Conservation (phyloP, 768 basidiomycete genomes). For the Phallus indusiatus region DNA sequence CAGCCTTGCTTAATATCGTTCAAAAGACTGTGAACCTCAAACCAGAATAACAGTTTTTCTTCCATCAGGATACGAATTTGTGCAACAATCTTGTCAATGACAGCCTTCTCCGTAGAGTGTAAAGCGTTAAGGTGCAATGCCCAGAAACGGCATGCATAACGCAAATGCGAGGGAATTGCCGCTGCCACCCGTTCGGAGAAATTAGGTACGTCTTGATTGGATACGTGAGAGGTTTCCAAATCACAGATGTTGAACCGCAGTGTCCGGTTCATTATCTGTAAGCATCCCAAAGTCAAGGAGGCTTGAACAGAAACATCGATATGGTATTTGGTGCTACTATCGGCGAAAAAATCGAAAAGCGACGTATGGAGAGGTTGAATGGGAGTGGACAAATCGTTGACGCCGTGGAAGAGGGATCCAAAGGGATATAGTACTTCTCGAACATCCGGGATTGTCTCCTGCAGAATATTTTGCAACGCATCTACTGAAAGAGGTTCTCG, state of each 20-base stretch:
- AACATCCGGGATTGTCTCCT: constrained; percentile 1
- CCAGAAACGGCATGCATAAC: neutral
- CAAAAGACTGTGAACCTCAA: constrained; percentile 26
- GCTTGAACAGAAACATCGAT: constrained; percentile 14
- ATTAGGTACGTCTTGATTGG: neutral
- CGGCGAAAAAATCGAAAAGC: constrained; percentile 20
- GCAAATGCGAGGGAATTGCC: neutral
- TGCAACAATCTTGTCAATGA: too few relatives aligned
- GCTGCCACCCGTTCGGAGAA: neutral
- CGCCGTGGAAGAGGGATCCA: constrained; percentile 17
- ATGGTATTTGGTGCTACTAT: constrained; percentile 12
- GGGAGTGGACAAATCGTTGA: constrained; percentile 9
- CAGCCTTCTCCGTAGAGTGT: too few relatives aligned
- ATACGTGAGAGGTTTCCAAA: neutral
- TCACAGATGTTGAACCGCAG: neutral
- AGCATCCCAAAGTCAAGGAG: constrained; percentile 14
- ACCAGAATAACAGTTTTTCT: constrained; percentile 26
- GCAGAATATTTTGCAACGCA: constrained; percentile 10
- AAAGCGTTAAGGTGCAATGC: neutral
- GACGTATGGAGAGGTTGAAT: constrained; percentile 19
- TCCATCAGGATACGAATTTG: constrained; percentile 11
- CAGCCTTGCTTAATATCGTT: constrained; percentile 13
- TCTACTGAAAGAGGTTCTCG: constrained; percentile 15
- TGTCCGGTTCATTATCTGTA: neutral
- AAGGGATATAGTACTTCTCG: neutral